A percentile compares a stretch with the other conserved stretches of the same genome.
These are phyloP conservation scores for Vitellaria paradoxa DNA, from an alignment of 179 eudicot species.

Conservation along the genomic window DNA sequence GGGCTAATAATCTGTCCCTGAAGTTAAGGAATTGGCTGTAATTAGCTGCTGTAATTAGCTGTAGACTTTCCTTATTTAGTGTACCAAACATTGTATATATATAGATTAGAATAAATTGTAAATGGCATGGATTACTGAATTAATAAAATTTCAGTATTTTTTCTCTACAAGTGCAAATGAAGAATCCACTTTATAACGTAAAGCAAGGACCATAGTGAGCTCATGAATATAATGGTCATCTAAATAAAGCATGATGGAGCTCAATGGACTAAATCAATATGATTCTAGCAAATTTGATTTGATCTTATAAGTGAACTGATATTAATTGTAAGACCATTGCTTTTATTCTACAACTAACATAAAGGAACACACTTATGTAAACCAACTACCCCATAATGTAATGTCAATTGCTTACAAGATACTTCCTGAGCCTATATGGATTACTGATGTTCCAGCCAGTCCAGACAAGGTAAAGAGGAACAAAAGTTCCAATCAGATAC, in stretches of 20 bases:
- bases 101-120: too few species aligned
- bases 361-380: not conserved
- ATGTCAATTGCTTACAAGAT: not conserved
- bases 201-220: not conserved
- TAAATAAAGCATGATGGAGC: not conserved
- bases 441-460: not conserved
- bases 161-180: not conserved
- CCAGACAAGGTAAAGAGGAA: not conserved
- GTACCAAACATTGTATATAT: too few species aligned
- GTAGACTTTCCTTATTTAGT: too few species aligned
- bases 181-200: not conserved
- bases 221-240: not conserved
- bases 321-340: not conserved
- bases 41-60: too few species aligned
- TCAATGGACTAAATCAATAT: not conserved
- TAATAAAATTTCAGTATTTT: too few species aligned
- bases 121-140: too few species aligned
- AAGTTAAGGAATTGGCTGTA: too few species aligned
- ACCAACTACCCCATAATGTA: too few species aligned
- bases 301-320: not conserved
- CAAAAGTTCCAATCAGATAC: not conserved
- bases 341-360: not conserved
- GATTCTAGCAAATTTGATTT: not conserved
- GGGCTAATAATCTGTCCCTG: too few species aligned
- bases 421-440: not conserved